A percentile compares a stretch with the other conserved stretches of the same genome.
phyloP scores from a whole-genome alignment of 208 protist species.

The Acanthamoeba sp. region DNA sequence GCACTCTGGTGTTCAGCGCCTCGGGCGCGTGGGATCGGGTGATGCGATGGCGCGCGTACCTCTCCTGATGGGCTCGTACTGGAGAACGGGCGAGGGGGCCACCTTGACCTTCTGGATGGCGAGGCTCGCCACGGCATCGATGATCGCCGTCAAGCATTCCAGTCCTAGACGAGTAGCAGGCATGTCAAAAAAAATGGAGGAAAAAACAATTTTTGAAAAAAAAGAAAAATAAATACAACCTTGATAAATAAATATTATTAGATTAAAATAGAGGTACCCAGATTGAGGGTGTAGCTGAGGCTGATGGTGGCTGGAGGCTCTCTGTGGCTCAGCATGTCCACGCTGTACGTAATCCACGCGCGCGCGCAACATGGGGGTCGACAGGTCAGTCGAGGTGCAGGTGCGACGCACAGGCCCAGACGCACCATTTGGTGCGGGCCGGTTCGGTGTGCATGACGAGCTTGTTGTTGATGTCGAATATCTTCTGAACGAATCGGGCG shows the following conservation, averaged over 20 bases:
- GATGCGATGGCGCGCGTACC: background rate
- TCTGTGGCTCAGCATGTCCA: conserved; percentile 66
- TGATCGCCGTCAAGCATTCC: conserved; percentile 50
- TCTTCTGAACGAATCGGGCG: conserved; percentile 58
- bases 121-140: conserved; percentile 46
- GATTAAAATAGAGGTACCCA: background rate
- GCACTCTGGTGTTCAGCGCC: no score
- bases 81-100: background rate
- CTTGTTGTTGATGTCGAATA: conserved; percentile 68
- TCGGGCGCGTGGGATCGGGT: no score
- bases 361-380: background rate
- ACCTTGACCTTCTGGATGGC: conserved; percentile 42
- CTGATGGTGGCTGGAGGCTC: conserved; percentile 48
- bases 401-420: background rate
- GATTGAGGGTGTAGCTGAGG: conserved; percentile 42
- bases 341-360: background rate
- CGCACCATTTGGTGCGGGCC: conserved; percentile 61
- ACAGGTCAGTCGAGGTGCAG: no score
- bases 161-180: background rate
- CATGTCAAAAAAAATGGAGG: background rate
- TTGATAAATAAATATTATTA: background rate
- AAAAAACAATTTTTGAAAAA: background rate
- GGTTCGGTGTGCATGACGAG: conserved; percentile 42
- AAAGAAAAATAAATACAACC: background rate
- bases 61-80: conserved; percentile 17